A percentile compares a stretch with the other conserved stretches of the same genome.
Evolutionary conservation across 2,329 filamentous ascomycete genomes (phyloP).

Genomic region (Penicillium sp.): DNA sequence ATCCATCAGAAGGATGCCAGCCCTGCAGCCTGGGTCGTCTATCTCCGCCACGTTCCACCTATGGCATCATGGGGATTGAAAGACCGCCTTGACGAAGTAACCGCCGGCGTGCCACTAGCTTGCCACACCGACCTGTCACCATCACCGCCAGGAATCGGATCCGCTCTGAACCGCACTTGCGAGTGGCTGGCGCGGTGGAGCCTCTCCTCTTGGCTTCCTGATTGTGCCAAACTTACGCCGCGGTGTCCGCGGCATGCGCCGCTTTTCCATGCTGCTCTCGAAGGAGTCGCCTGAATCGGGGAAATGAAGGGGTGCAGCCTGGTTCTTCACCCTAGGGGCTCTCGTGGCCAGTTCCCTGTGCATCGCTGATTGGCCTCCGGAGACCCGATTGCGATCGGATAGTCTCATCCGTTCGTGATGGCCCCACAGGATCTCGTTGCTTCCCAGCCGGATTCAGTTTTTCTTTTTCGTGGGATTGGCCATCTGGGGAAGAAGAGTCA

Average conservation of each 20-base stretch:
- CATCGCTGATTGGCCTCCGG: not conserved
- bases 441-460: no score
- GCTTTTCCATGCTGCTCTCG: slow-evolving; percentile 8
- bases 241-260: slow-evolving; percentile 15
- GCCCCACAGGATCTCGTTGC: slow-evolving; percentile 4
- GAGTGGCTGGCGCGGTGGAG: slow-evolving; percentile 3
- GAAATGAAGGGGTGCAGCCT: no score
- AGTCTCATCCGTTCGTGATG: not conserved
- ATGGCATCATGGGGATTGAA: not conserved
- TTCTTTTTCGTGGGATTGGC: no score
- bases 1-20: no score
- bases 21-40: no score
- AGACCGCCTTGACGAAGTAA: no score
- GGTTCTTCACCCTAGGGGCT: no score
- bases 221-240: slow-evolving; percentile 15
- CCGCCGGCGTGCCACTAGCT: no score
- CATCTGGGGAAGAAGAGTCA: slow-evolving; percentile 4
- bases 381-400: slow-evolving; percentile 2
- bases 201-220: slow-evolving; percentile 26
- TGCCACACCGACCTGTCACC: no score
- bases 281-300: slow-evolving; percentile 19
- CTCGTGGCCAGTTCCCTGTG: no score
- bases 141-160: no score
- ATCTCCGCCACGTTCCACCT: no score
- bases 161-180: not conserved